phyloP scores from a whole-genome alignment of 495 filamentous ascomycete genomes.

The Trichocladium antarcticum region DNA sequence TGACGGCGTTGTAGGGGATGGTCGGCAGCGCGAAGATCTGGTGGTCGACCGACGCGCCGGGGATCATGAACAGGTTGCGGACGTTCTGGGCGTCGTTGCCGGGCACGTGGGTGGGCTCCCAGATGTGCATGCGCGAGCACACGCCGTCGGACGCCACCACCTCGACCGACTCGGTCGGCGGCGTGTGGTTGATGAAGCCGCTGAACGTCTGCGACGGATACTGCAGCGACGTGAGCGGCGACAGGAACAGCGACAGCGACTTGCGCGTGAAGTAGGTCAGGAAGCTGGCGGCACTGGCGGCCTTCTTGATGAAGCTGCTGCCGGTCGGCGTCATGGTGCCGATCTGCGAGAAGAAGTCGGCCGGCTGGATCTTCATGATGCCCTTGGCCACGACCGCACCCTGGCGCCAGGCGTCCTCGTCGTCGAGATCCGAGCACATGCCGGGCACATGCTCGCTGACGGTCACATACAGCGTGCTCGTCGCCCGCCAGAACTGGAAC shows the following conservation, averaged over 20 bases:
- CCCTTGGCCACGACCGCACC: slow-evolving; percentile 44
- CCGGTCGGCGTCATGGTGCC: slow-evolving; percentile 44
- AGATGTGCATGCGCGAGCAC: slow-evolving; percentile 42
- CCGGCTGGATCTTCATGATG: slow-evolving; percentile 45
- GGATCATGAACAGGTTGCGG: slow-evolving; percentile 48
- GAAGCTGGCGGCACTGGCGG: slow-evolving; percentile 38
- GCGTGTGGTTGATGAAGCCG: slow-evolving; percentile 42
- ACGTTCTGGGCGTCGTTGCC: slow-evolving; percentile 21
- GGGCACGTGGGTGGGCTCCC: slow-evolving; percentile 37
- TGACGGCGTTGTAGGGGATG: slow-evolving; percentile 52
- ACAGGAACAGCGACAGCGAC: slow-evolving; percentile 44
- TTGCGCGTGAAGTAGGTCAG: slow-evolving; percentile 48
- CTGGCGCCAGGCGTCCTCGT: slow-evolving; percentile 28
- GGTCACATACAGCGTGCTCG: slow-evolving; percentile 52
- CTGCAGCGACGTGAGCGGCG: slow-evolving; percentile 44
- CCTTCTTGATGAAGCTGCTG: slow-evolving; percentile 32
- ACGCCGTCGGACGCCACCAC: slow-evolving; percentile 43
- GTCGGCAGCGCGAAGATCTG: slow-evolving; percentile 55
- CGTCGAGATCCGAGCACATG: slow-evolving; percentile 24
- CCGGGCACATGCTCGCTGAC: slow-evolving; percentile 30
- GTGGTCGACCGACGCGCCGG: slow-evolving; percentile 52
- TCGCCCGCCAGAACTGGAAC: slow-evolving; percentile 48
- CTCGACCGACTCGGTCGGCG: slow-evolving; percentile 28
- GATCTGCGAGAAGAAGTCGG: slow-evolving; percentile 48
- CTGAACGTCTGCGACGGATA: slow-evolving; percentile 39